phyloP scores from a whole-genome alignment of 176 grass and related monocot genomes.

The Zoysia pacifica region DNA sequence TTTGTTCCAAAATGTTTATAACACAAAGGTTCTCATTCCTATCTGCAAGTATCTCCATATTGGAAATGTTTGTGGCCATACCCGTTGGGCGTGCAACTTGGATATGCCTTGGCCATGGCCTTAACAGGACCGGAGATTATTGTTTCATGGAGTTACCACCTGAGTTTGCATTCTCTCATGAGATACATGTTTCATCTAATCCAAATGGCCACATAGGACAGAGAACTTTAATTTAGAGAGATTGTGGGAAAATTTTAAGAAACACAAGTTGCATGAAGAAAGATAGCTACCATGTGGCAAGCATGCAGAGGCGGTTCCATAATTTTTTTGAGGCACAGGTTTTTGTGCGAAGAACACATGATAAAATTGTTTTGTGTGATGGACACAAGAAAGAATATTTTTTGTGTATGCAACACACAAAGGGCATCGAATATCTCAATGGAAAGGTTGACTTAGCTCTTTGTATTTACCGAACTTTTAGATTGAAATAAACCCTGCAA shows the following conservation, averaged over 20 bases:
- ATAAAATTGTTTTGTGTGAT: too few relatives aligned
- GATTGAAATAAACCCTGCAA: background rate
- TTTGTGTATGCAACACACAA: background rate
- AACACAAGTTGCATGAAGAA: too few relatives aligned
- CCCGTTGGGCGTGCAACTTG: slow-evolving; percentile 72
- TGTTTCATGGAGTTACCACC: slow-evolving; percentile 70
- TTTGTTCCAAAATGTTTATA: background rate
- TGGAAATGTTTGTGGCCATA: slow-evolving; percentile 87
- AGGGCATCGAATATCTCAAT: slow-evolving; percentile 82
- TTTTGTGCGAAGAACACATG: too few relatives aligned
- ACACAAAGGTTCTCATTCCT: slow-evolving; percentile 31
- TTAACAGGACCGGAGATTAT: slow-evolving; percentile 56
- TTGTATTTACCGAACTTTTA: slow-evolving; percentile 21
- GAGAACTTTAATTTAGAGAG: too few relatives aligned
- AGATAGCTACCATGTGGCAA: too few relatives aligned
- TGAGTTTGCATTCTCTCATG: slow-evolving; percentile 68
- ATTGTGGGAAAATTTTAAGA: too few relatives aligned
- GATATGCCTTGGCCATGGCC: slow-evolving; percentile 67
- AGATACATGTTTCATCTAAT: slow-evolving; percentile 17
- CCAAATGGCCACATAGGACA: background rate
- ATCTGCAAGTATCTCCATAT: slow-evolving; percentile 78
- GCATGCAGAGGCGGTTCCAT: background rate
- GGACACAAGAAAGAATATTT: too few relatives aligned
- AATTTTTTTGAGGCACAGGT: too few relatives aligned
- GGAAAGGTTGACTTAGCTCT: slow-evolving; percentile 44